Evolutionary conservation across 345 rosid species (phyloP).

Genomic region (Rubroshorea leprosula): DNA sequence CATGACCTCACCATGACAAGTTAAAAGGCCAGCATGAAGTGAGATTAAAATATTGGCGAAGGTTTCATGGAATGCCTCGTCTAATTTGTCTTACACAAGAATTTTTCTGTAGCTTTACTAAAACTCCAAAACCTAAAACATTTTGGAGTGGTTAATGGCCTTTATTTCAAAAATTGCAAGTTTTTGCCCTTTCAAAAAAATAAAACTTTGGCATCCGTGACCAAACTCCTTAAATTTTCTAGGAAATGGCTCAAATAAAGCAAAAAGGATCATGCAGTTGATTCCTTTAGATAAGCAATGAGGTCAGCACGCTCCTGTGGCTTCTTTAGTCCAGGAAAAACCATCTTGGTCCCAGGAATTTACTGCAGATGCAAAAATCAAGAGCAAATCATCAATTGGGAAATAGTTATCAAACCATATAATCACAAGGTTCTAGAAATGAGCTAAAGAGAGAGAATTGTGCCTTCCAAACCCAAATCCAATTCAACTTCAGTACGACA

Average conservation of each 20-base stretch:
- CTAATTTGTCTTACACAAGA: neutral
- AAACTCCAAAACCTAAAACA: neutral
- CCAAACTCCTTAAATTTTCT: constrained; percentile 8
- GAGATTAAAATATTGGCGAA: neutral
- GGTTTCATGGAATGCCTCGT: neutral
- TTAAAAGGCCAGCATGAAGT: no score
- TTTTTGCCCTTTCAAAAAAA: neutral
- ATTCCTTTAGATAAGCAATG: constrained; percentile 64
- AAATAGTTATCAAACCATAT: neutral
- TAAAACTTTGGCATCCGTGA: neutral
- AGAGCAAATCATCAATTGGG: neutral
- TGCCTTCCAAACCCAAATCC: neutral
- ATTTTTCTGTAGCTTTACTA: neutral
- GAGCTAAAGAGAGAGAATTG: neutral
- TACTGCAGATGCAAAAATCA: constrained; percentile 31
- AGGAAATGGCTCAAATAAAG: constrained; percentile 1
- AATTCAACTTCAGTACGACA: neutral
- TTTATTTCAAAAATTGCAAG: constrained; percentile 11
- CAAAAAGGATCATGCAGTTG: constrained; percentile 39
- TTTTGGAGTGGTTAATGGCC: neutral
- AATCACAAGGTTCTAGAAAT: neutral
- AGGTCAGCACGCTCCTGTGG: constrained; percentile 78
- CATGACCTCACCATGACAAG: no score
- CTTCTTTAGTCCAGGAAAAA: constrained; percentile 79
- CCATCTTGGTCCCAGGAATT: constrained; percentile 84